A percentile compares a stretch with the other conserved stretches of the same genome.
Conservation (phyloP, 2,329 filamentous ascomycete species). For the Dothideomycetes sp. region DNA sequence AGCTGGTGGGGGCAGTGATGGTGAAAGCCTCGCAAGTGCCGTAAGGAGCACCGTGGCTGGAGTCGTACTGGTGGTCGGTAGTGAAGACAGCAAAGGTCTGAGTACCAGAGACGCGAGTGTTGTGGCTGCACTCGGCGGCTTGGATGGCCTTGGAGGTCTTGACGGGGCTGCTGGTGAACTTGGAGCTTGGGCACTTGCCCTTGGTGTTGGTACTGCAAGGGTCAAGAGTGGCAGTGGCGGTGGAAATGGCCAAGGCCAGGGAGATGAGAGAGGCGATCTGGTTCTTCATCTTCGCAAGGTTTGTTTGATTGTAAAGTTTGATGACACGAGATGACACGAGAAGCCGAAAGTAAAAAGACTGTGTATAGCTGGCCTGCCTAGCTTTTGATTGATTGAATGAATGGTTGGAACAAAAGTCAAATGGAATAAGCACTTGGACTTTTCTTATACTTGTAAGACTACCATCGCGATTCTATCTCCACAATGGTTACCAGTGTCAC, state of each 20-base stretch:
- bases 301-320: background rate
- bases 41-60: conserved; percentile 33
- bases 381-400: background rate
- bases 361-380: background rate
- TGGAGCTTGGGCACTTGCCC: conserved; percentile 18
- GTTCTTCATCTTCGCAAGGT: background rate
- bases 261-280: conserved; percentile 4
- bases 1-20: conserved; percentile 22
- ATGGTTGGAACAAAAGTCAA: background rate
- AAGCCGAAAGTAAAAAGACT: conserved; percentile 3
- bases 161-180: conserved; percentile 18
- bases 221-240: conserved; percentile 23
- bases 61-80: conserved; percentile 36
- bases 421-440: background rate
- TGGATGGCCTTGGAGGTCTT: conserved; percentile 28
- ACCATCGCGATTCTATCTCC: too few relatives aligned
- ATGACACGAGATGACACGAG: background rate
- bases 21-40: conserved; percentile 36
- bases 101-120: conserved; percentile 24
- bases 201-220: conserved; percentile 27
- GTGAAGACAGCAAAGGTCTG: conserved; percentile 31
- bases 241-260: conserved; percentile 7
- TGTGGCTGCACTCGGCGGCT: conserved; percentile 32
- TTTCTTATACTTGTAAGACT: too few relatives aligned
- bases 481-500: background rate